Conservation (phyloP, 805 yeast genomes). For the Schwanniomyces occidentalis region DNA sequence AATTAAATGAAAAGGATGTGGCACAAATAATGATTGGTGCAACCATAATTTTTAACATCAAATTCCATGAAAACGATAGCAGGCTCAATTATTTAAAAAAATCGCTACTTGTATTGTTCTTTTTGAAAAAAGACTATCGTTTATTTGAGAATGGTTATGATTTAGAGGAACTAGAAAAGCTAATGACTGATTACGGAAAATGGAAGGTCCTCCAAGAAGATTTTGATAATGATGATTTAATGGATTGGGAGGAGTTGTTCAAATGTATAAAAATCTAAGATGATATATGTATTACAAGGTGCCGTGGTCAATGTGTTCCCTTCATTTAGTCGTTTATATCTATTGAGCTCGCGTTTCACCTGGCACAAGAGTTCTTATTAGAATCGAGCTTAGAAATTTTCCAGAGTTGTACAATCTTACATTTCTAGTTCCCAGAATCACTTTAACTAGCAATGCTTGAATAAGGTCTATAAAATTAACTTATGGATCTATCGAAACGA, state of each 20-base stretch:
- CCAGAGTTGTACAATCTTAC: too few species aligned
- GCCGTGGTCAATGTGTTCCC: too few species aligned
- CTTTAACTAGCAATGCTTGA: too few species aligned
- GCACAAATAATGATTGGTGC: slow-evolving; percentile 23
- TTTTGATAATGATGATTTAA: slow-evolving; percentile 1
- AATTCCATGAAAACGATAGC: slow-evolving; percentile 2
- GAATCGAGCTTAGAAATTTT: too few species aligned
- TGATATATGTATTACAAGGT: too few species aligned
- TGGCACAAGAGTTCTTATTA: too few species aligned
- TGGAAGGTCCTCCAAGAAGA: not conserved
- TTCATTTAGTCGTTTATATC: too few species aligned
- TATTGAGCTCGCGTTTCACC: too few species aligned
- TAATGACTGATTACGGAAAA: slow-evolving; percentile 12
- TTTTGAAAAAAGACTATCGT: slow-evolving; percentile 18
- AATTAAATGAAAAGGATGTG: slow-evolving; percentile 13
- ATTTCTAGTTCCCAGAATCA: too few species aligned
- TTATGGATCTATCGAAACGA: too few species aligned
- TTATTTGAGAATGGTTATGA: slow-evolving; percentile 12
- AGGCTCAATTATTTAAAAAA: slow-evolving; percentile 12
- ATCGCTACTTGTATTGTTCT: slow-evolving; percentile 18
- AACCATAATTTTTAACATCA: slow-evolving; percentile 13
- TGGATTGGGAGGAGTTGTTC: slow-evolving; percentile 15
- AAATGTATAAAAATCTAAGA: slow-evolving; percentile 11
- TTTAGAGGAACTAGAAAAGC: slow-evolving; percentile 9
- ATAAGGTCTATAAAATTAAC: too few species aligned